These are phyloP conservation scores for Russula sp. DNA, from an alignment of 768 basidiomycete genomes.

Conservation along the genomic window DNA sequence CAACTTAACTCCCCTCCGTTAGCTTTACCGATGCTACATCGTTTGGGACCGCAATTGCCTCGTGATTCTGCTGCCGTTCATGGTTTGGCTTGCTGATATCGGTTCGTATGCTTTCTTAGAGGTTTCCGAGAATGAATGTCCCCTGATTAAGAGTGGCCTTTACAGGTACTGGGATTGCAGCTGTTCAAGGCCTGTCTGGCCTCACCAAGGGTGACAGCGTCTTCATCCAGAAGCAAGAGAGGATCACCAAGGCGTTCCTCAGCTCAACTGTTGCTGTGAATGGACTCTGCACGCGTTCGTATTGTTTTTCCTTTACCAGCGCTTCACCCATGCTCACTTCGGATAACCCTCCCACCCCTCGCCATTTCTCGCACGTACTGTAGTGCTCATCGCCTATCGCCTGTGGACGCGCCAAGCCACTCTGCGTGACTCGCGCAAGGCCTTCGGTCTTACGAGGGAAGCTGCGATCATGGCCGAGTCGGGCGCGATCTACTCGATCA, in stretches of 20 bases:
- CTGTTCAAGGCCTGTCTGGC: slow-evolving; percentile 30
- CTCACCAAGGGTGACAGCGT: slow-evolving; percentile 31
- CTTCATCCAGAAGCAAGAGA: slow-evolving; percentile 30
- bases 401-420: slow-evolving; percentile 33
- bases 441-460: slow-evolving; percentile 23
- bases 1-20: background rate
- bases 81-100: slow-evolving; percentile 35
- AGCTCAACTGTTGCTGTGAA: slow-evolving; percentile 33
- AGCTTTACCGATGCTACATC: slow-evolving; percentile 34
- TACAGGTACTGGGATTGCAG: slow-evolving; percentile 31
- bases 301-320: background rate
- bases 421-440: slow-evolving; percentile 23
- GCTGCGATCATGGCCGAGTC: slow-evolving; percentile 24
- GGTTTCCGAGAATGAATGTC: background rate
- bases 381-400: slow-evolving; percentile 33
- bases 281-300: slow-evolving; percentile 35
- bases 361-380: background rate
- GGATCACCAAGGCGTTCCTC: slow-evolving; percentile 34
- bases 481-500: slow-evolving; percentile 24
- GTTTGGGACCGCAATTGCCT: slow-evolving; percentile 33
- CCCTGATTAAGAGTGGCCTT: background rate
- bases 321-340: background rate
- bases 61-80: slow-evolving; percentile 30
- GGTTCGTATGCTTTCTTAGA: slow-evolving; percentile 26
- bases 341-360: background rate